phyloP scores from a whole-genome alignment of 2,329 filamentous ascomycete genomes.

The Cladophialophora yegresii region DNA sequence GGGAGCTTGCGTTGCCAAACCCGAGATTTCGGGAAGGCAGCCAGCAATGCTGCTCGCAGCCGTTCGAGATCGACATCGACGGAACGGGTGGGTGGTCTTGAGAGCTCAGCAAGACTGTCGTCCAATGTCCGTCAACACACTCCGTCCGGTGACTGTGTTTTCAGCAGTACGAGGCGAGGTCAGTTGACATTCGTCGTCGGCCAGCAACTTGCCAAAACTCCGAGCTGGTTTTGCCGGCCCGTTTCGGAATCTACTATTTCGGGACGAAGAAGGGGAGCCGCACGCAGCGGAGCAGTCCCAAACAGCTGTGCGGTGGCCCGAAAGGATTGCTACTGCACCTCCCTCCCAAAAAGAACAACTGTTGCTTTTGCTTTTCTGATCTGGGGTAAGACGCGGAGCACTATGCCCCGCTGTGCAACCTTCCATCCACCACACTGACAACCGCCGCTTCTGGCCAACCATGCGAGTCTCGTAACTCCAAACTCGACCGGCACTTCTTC shows the following conservation, averaged over 20 bases:
- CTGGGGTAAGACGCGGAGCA: constrained; percentile 11
- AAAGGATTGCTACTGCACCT: constrained; percentile 12
- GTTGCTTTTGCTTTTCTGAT: neutral
- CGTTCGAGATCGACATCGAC: neutral
- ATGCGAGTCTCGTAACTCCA: constrained; percentile 7
- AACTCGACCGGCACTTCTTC: constrained; percentile 10
- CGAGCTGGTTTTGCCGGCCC: constrained; percentile 5
- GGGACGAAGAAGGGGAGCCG: constrained; percentile 10
- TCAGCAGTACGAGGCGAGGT: constrained; percentile 12
- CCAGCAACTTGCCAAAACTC: constrained; percentile 8
- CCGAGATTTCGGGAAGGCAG: neutral
- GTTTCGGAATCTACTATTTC: constrained; percentile 4
- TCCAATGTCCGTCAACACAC: neutral
- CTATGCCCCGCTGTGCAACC: constrained; percentile 8
- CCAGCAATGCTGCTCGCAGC: neutral
- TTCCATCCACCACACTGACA: neutral
- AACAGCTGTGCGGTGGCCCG: constrained; percentile 10
- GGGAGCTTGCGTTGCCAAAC: neutral
- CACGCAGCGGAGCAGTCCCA: neutral
- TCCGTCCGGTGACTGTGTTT: neutral
- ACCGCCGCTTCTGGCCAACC: constrained; percentile 7
- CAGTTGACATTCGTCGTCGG: neutral
- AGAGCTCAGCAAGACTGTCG: neutral
- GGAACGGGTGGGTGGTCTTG: neutral
- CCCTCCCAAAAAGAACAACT: constrained; percentile 4